Conservation (phyloP, 1,284 basidiomycete species). For the Chalciporus sp. region DNA sequence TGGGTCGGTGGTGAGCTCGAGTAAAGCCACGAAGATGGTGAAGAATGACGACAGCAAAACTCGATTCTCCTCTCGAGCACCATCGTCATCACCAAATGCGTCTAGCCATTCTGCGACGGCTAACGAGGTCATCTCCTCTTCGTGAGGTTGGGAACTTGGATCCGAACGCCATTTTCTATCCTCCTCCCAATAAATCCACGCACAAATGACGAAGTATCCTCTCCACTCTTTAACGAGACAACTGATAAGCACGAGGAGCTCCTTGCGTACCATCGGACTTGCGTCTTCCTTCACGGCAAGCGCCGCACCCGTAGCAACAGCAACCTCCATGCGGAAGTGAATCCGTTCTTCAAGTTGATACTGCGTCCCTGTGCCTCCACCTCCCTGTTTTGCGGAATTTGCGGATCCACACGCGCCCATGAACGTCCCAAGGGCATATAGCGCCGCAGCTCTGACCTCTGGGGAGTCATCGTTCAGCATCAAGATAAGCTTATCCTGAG, state of each 20-base stretch:
- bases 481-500: slow-evolving; percentile 85
- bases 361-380: slow-evolving; percentile 87
- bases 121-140: slow-evolving; percentile 67
- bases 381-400: slow-evolving; percentile 67
- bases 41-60: slow-evolving; percentile 89
- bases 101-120: slow-evolving; percentile 83
- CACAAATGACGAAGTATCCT: slow-evolving; percentile 94
- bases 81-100: slow-evolving; percentile 65
- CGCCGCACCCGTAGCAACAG: slow-evolving; percentile 74
- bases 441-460: slow-evolving; percentile 89
- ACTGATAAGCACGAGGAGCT: slow-evolving; percentile 89
- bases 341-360: slow-evolving; percentile 79
- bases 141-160: slow-evolving; percentile 40
- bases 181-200: slow-evolving; percentile 95
- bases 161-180: slow-evolving; percentile 59
- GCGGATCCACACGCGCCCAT: slow-evolving; percentile 86
- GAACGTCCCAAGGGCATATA: slow-evolving; percentile 93
- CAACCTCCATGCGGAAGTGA: slow-evolving; percentile 80
- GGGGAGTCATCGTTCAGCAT: slow-evolving; percentile 88
- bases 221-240: slow-evolving; percentile 95
- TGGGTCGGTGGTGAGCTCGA: slow-evolving; percentile 92
- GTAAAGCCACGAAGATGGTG: slow-evolving; percentile 87
- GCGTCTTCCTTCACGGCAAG: slow-evolving; percentile 91
- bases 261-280: slow-evolving; percentile 95
- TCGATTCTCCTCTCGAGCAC: slow-evolving; percentile 75